phyloP scores from a whole-genome alignment of 257 asterid species.

The Forsythia viridissima region DNA sequence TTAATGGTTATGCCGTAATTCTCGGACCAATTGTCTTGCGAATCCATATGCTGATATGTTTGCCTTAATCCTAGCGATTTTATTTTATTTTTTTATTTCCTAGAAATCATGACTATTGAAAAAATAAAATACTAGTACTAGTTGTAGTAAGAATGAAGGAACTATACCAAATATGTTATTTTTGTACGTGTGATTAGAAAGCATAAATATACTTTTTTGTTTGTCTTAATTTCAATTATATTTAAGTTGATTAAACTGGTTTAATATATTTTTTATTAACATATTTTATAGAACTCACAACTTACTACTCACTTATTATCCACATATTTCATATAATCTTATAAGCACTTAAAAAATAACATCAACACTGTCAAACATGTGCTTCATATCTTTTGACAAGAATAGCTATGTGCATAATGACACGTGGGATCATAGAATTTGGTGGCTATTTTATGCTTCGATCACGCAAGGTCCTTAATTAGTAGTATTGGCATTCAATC shows the following conservation, averaged over 20 bases:
- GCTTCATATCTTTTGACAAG: background rate
- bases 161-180: background rate
- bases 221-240: too few species aligned
- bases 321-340: too few species aligned
- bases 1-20: slow-evolving; percentile 31
- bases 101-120: background rate
- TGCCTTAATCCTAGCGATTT: background rate
- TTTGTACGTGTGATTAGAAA: background rate
- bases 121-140: background rate
- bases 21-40: slow-evolving; percentile 18
- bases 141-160: background rate
- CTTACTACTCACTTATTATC: too few species aligned
- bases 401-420: too few species aligned
- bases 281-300: too few species aligned
- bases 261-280: too few species aligned
- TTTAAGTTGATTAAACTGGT: too few species aligned
- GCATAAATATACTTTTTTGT: background rate
- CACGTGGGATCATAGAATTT: background rate
- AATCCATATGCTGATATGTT: background rate
- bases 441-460: background rate
- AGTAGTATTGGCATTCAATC: too few species aligned
- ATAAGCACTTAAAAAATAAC: too few species aligned
- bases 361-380: too few species aligned
- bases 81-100: background rate
- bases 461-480: too few species aligned